Evolutionary conservation across 2,329 filamentous ascomycete genomes (phyloP), one percentile per base, ranked within the genome.

Genomic region (Calonectria montana): DNA sequence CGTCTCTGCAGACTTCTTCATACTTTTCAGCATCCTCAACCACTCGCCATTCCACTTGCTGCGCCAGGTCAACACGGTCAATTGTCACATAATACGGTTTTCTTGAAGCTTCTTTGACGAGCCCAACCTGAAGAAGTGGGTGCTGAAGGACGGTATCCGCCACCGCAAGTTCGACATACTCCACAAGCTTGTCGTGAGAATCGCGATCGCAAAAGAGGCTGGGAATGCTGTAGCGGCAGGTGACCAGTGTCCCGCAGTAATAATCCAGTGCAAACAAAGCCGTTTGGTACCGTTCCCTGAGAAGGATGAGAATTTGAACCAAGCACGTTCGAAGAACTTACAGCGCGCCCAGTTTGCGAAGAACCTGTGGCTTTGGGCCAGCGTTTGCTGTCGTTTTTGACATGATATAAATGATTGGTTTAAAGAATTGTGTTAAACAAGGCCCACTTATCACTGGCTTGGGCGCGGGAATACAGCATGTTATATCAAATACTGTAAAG

Each of bases 91-190:
- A 71, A 4, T 31, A 41, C 2, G 69, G 69, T 1, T 45, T 50
- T 6, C 62, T 71, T 1, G 55, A 27, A 16, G 63, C 27, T 37
- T 66, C 57, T 1, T 59, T 55, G 18, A 64, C 18, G 29, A 71
- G 48, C 2, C 69, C 69, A 27, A 71, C 69, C 27, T 71, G 69
- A 15, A 71, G 69, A 57, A 71, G 69, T 8, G 69, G 69, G 23
- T 71, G 69, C 23, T 71, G 69, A 39, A 55, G 43, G 29, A 67
- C 43, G 6, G 69, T 71, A 15, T 67, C 64, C 3, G 69, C 64
- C 15, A 71, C 69, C 4, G 69, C 69, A 23, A 45, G 37, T 23
- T 71, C 69, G 6, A 62, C 15, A 21, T 35, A n/a, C 10, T 57
- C 69, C 21, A 48, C 64, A 15, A 71, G 47, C 57, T 43, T 55